These are phyloP conservation scores for Podila clonocystis DNA, from an alignment of 192 early-diverging fungal genomes.

Conservation along the genomic window DNA sequence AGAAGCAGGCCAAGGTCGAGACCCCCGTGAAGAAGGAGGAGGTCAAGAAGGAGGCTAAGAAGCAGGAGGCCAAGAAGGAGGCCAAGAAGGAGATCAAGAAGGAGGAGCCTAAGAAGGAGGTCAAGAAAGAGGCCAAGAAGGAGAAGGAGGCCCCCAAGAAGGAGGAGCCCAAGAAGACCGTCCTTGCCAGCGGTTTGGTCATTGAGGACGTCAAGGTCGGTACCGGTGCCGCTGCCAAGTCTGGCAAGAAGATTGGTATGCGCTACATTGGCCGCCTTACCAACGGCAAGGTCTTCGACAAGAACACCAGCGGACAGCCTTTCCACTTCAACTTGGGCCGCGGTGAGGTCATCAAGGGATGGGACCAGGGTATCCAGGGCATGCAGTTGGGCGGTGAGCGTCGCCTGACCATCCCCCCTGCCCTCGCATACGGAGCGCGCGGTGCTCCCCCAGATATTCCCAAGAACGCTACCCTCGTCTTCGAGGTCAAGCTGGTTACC, in stretches of 20 bases:
- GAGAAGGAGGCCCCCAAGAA: conserved; percentile 62
- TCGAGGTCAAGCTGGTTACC: conserved; percentile 88
- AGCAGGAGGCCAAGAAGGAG: conserved; percentile 42
- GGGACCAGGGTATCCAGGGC: conserved; percentile 90
- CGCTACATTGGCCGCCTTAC: conserved; percentile 95
- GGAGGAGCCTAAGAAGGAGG: conserved; percentile 55
- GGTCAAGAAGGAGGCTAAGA: conserved; percentile 50
- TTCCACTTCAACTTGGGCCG: conserved; percentile 90
- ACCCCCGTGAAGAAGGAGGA: conserved; percentile 32
- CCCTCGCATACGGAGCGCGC: conserved; percentile 73
- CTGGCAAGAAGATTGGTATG: conserved; percentile 69
- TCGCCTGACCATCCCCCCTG: conserved; percentile 89
- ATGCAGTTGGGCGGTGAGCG: conserved; percentile 95
- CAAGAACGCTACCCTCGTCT: conserved; percentile 86
- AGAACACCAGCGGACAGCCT: conserved; percentile 89
- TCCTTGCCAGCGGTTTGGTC: conserved; percentile 77
- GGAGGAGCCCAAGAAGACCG: conserved; percentile 62
- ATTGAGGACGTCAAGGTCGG: conserved; percentile 80
- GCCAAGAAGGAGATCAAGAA: conserved; percentile 49
- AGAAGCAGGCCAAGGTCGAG: conserved; percentile 37
- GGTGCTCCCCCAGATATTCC: conserved; percentile 97
- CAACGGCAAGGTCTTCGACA: conserved; percentile 97
- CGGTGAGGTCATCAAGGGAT: conserved; percentile 96
- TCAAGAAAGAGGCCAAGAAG: conserved; percentile 58
- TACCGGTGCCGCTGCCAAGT: conserved; percentile 57